Percentiles rank a stretch among this genome's conserved stretches.
Evolutionary conservation across 768 basidiomycete species (phyloP).

Genomic region (Boletus reticuloceps): DNA sequence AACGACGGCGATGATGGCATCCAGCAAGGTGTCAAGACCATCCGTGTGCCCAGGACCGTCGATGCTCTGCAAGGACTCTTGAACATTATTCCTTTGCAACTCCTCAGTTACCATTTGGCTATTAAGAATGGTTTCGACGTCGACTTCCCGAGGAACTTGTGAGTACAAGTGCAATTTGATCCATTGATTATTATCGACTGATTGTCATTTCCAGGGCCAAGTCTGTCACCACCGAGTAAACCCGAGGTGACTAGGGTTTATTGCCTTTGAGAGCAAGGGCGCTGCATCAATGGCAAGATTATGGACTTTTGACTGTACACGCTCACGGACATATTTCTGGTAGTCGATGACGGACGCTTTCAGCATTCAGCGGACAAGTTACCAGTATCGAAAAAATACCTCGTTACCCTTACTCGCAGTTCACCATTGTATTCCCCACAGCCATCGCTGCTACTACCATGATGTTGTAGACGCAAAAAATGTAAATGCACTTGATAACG

Average conservation of each 20-base stretch:
- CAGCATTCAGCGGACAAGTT: slow-evolving; percentile 20
- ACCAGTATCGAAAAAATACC: neutral
- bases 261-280: neutral
- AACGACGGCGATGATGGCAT: slow-evolving; percentile 88
- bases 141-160: slow-evolving; percentile 97
- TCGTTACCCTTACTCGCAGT: neutral
- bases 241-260: neutral
- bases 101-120: slow-evolving; percentile 94
- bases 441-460: neutral
- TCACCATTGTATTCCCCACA: neutral
- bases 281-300: neutral
- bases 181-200: slow-evolving; percentile 5
- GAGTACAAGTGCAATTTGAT: slow-evolving; percentile 31
- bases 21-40: slow-evolving; percentile 72
- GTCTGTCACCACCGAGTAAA: slow-evolving; percentile 73
- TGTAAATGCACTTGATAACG: no score
- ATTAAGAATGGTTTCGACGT: slow-evolving; percentile 96
- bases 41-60: slow-evolving; percentile 92
- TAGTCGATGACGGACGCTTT: slow-evolving; percentile 30
- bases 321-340: slow-evolving; percentile 22
- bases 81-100: slow-evolving; percentile 95
- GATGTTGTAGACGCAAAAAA: neutral
- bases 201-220: slow-evolving; percentile 52
- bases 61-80: slow-evolving; percentile 94
- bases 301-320: slow-evolving; percentile 20